A percentile compares a stretch with the other conserved stretches of the same genome.
Conservation (phyloP, 2,329 filamentous ascomycete genomes). For the Phialophora verrucosa region DNA sequence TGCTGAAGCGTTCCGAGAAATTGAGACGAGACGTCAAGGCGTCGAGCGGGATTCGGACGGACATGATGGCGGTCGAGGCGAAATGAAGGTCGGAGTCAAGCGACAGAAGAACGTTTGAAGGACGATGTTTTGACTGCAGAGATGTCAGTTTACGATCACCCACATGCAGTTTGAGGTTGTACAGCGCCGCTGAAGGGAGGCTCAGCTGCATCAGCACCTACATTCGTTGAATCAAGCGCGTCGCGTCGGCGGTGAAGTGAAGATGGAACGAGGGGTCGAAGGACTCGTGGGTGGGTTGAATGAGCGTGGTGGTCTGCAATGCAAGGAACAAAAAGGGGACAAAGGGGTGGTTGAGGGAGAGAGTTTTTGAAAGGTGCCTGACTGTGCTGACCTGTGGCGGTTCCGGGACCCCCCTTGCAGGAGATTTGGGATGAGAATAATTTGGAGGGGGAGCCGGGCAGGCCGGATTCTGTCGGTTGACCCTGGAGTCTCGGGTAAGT, state of each 20-base stretch:
- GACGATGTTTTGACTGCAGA: background rate
- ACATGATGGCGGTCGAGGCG: conserved; percentile 59
- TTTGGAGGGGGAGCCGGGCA: conserved; percentile 9
- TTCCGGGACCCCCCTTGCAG: conserved; percentile 9
- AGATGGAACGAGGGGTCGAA: background rate
- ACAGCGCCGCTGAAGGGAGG: background rate
- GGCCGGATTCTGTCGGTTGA: conserved; percentile 5
- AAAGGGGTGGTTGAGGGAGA: background rate
- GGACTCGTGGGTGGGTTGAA: background rate
- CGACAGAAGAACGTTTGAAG: conserved; percentile 1
- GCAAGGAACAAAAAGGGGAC: conserved; percentile 7
- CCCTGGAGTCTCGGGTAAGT: conserved; percentile 8
- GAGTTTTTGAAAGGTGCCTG: conserved; percentile 1
- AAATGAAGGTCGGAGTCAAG: background rate
- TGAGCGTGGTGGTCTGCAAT: conserved; percentile 5
- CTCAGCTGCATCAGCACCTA: background rate
- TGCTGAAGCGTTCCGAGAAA: conserved; percentile 80
- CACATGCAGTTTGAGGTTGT: conserved; percentile 3
- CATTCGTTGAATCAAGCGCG: background rate
- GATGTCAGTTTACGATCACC: background rate
- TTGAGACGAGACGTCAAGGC: conserved; percentile 89
- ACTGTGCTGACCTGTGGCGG: background rate
- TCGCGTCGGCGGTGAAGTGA: background rate
- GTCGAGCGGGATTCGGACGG: conserved; percentile 91
- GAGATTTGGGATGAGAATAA: conserved; percentile 9